Conservation (phyloP, 225 moss, liverwort and hornwort genomes). For the Climacium dendroides region DNA sequence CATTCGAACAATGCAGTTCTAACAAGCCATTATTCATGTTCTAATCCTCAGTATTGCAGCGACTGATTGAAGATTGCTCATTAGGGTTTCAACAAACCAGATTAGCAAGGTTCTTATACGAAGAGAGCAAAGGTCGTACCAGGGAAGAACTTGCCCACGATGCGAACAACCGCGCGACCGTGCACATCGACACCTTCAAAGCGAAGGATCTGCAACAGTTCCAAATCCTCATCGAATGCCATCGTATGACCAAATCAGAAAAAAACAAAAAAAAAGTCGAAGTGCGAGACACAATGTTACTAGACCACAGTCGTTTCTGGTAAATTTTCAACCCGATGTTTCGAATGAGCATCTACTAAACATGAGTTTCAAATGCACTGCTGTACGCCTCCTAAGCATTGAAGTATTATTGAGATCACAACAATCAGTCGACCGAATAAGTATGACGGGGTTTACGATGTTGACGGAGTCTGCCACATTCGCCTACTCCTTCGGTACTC, state of each 20-base stretch:
- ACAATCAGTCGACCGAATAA: neutral
- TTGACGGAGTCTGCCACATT: neutral
- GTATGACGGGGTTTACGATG: neutral
- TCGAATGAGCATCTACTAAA: neutral
- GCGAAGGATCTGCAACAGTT: conserved; percentile 10
- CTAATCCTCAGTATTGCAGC: neutral
- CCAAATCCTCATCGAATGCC: conserved; percentile 17
- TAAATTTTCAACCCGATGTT: neutral
- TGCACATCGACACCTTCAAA: conserved; percentile 14
- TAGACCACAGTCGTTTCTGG: neutral
- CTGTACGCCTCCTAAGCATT: neutral
- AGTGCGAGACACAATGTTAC: neutral
- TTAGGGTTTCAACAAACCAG: neutral
- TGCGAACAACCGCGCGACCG: conserved; percentile 11
- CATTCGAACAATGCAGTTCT: neutral
- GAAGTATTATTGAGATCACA: neutral
- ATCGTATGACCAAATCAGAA: neutral
- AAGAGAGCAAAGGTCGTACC: neutral
- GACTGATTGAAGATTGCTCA: neutral
- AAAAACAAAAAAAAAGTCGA: no score
- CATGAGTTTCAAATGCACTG: neutral
- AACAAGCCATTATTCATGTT: neutral
- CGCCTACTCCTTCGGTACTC: neutral
- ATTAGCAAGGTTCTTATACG: neutral
- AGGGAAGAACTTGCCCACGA: conserved; percentile 31